phyloP scores from a whole-genome alignment of 768 basidiomycete species.

The Leccinum boreale region DNA sequence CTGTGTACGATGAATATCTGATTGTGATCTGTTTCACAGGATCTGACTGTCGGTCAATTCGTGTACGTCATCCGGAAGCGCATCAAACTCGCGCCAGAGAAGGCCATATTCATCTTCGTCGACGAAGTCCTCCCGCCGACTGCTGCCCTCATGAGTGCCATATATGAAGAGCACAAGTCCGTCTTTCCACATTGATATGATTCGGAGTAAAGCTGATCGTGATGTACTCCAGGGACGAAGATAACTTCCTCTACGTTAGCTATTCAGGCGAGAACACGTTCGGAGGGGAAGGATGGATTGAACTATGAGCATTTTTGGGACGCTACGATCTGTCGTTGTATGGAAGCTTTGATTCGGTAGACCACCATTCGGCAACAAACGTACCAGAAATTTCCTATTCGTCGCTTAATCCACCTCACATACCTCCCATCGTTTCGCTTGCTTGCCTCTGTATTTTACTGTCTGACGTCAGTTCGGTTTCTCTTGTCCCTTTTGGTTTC shows the following conservation, averaged over 20 bases:
- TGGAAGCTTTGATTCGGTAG: conserved; percentile 24
- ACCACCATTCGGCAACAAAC: conserved; percentile 27
- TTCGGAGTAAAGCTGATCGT: conserved; percentile 25
- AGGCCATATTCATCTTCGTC: conserved; percentile 99
- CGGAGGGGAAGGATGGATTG: conserved; percentile 43
- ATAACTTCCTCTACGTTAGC: conserved; percentile 97
- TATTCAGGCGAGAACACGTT: conserved; percentile 99
- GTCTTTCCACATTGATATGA: conserved; percentile 29
- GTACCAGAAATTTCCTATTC: conserved; percentile 14
- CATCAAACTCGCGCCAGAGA: conserved; percentile 99
- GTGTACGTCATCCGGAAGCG: conserved; percentile 99
- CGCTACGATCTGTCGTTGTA: conserved; percentile 21
- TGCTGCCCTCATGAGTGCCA: conserved; percentile 96
- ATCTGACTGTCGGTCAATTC: conserved; percentile 96
- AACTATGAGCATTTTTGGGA: conserved; percentile 27
- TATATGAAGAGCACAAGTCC: conserved; percentile 99
- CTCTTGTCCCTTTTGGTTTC: conserved; percentile 4
- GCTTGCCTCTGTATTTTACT: conserved; percentile 29
- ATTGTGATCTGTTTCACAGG: conserved; percentile 45
- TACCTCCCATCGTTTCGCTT: conserved; percentile 24
- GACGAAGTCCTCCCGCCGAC: conserved; percentile 98
- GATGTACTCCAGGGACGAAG: conserved; percentile 75
- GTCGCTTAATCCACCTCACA: conserved; percentile 19
- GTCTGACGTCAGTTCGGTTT: conserved; percentile 10
- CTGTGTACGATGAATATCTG: conserved; percentile 23